Percentiles rank a stretch among this genome's conserved stretches.
Evolutionary conservation across 495 filamentous ascomycete species (phyloP).

Genomic region (Penicillium herquei): DNA sequence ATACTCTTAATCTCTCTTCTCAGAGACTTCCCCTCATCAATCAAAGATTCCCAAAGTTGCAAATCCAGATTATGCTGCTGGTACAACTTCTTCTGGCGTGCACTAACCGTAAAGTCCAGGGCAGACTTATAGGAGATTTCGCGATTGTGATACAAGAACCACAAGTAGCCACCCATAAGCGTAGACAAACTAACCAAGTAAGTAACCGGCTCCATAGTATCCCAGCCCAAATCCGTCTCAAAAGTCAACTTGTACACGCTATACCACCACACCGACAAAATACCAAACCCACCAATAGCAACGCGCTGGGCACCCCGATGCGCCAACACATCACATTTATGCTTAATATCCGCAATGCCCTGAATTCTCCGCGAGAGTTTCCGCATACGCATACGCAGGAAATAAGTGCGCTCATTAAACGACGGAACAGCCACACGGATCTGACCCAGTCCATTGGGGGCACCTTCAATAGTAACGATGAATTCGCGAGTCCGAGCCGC

Average conservation of each 20-base stretch:
- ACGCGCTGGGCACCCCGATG: conserved; percentile 74
- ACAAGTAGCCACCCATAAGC: conserved; percentile 86
- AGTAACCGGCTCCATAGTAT: conserved; percentile 87
- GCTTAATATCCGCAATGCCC: conserved; percentile 67
- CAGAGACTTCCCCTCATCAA: conserved; percentile 80
- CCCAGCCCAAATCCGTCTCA: conserved; percentile 78
- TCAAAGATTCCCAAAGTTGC: conserved; percentile 69
- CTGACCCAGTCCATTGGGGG: conserved; percentile 52
- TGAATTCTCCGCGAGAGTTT: conserved; percentile 69
- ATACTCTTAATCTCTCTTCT: conserved; percentile 77
- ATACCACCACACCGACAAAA: conserved; percentile 75
- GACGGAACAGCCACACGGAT: conserved; percentile 79
- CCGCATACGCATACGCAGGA: conserved; percentile 71
- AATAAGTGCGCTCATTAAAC: conserved; percentile 87
- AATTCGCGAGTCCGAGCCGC: conserved; percentile 83
- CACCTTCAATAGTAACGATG: conserved; percentile 76
- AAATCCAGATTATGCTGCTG: conserved; percentile 70
- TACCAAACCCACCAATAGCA: conserved; percentile 73
- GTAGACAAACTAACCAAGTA: conserved; percentile 81
- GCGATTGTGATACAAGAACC: conserved; percentile 91
- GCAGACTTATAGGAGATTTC: conserved; percentile 84
- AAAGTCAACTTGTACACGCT: conserved; percentile 78
- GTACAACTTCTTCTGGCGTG: conserved; percentile 76
- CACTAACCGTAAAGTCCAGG: conserved; percentile 78
- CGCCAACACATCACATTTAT: conserved; percentile 76